Base-by-base conservation (phyloP, 805 yeast genomes). In the Clavispora phyllophila region DNA sequence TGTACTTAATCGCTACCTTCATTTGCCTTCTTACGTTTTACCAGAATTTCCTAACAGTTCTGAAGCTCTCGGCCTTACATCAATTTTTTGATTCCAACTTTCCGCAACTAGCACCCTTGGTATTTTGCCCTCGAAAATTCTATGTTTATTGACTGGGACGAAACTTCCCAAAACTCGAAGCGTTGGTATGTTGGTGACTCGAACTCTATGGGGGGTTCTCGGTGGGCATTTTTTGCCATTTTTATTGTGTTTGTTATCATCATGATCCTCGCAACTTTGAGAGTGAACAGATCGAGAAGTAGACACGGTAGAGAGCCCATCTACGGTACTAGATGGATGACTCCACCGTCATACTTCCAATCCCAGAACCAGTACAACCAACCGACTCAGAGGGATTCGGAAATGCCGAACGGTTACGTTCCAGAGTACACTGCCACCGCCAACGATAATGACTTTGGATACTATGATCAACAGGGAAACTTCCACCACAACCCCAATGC, bases 251-350 rank as follows among this genome's bases (percentile, higher is more conserved):
- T 74, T 1, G 47, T 81, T 4, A 33, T 79, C 2, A 43, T 76
- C 2, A 65, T 80, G 3, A 49, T 82, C 3, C 23, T 75, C 0
- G 73, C 73, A 36, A 80, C 85, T 0, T 60, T 83, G 20, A 54
- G 76, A 28, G 66, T 78, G 12, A 85, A 85, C 54, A 74, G 67
- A 36, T 70, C 69, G 43, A 70, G 95, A 59, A 49, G 65, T 9
- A 61, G 55, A 34, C 54, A 56, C 19, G 83, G 83, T 1, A 64
- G 68, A 47, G 68, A 65, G 22, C 95, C 96, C 0, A 68, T 87
- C 1, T 66, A 76, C 45, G 91, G 91, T 9, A 85, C 93, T 1
- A 77, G 85, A 9, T 85, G 95, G 95, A 78, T 88, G 68, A 84
- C 93, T 0, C 96, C 96, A 6, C 95, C 95, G 0, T 71, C 82